Conservation (phyloP, 2,329 filamentous ascomycete genomes). For the Aspergillus chevalieri region DNA sequence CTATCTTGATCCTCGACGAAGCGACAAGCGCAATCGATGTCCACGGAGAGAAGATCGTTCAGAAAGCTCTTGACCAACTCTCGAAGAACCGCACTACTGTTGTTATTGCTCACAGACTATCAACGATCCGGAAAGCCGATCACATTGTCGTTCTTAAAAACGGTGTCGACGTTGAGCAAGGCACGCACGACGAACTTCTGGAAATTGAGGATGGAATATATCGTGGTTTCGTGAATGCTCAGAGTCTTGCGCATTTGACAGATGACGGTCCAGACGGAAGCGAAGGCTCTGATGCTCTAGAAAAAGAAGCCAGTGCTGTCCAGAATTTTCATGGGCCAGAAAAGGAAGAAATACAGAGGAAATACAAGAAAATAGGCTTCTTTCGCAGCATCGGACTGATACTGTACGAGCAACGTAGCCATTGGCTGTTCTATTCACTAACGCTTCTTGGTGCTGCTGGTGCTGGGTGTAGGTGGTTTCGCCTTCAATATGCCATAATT, state of each 20-base stretch:
- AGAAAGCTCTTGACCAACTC: constrained; percentile 48
- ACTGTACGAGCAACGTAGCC: constrained; percentile 26
- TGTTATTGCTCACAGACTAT: constrained; percentile 70
- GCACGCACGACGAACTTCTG: constrained; percentile 68
- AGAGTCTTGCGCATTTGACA: constrained; percentile 19
- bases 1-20: constrained; percentile 67
- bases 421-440: constrained; percentile 24
- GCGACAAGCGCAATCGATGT: constrained; percentile 64
- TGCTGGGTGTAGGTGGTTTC: constrained; percentile 22
- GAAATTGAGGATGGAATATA: constrained; percentile 57
- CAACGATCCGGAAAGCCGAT: constrained; percentile 69
- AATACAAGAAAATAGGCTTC: constrained; percentile 10
- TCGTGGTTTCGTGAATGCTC: constrained; percentile 55
- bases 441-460: constrained; percentile 21
- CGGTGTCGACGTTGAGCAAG: constrained; percentile 65
- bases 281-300: constrained; percentile 1
- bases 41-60: constrained; percentile 50
- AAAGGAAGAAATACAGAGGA: not conserved
- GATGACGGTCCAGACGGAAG: constrained; percentile 3
- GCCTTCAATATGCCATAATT: not conserved
- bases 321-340: not conserved
- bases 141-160: constrained; percentile 70
- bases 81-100: constrained; percentile 63
- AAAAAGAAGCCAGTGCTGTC: not conserved
- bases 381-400: constrained; percentile 17